Base-by-base conservation (phyloP, 306 rosid genomes). In the Mimosa pudica region DNA sequence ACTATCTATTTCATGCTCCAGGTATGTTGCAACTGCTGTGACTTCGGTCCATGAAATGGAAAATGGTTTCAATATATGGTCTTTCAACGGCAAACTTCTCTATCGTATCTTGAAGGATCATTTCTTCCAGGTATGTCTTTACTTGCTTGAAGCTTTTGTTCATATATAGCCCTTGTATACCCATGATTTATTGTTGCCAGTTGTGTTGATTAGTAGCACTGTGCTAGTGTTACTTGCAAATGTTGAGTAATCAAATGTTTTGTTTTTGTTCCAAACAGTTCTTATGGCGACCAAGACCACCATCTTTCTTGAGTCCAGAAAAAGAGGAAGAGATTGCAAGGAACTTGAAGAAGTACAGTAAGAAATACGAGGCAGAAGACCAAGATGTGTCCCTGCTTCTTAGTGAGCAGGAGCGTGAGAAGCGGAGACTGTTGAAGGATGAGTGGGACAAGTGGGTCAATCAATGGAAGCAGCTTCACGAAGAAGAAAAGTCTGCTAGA, bases 41-140 rank as follows among this genome's bases (percentile, higher is more conserved):
- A 94, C 98, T 49, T 90, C 96, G 5, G 98, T 92, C 74, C 98
- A 90, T 76, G 98, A 94, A 88, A 94, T 94, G 98, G 98, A 94
- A 86, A 92, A 94, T 78, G 98, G 98, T 42, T 92, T 90, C 86
- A 90, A 89, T 81, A 86, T 94, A 57, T 94, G 98, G 98, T 90
- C 97, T 70, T 94, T 94, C 76, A 87, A 92, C 66, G 97, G 98
- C 71, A 92, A 92, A 84, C 92, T 90, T 52, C 94, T 94, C 14
- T 92, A 94, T 82, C 86, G 97, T 74, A 84, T 84, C 41, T 68
- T 88, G 80, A 94, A 88, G 90, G 98, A 92, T 84, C 96, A 90
- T 80, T 94, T 92, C 88, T 89, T 87, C 51, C 97, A 94, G 97
- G 98, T 90, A 44, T 18, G 6, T 18, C 11, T 33, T 78, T 8